These are phyloP conservation scores for Mediolabrus comicus DNA, from an alignment of 108 stramenopile species.

Conservation along the genomic window DNA sequence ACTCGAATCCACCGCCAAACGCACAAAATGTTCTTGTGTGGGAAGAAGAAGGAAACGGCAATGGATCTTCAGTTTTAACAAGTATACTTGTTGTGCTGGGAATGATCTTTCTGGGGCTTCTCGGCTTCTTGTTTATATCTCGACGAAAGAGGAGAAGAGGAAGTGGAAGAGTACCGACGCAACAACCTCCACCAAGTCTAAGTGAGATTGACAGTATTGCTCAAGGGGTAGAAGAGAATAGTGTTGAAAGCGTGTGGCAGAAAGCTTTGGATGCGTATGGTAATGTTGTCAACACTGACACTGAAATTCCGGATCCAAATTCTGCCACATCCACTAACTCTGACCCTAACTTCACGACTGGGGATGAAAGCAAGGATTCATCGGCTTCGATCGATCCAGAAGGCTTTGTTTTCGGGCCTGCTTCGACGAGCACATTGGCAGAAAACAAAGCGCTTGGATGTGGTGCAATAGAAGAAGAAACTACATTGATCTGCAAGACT, in stretches of 20 bases:
- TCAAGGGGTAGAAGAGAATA: slow-evolving; percentile 18
- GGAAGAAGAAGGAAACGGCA: neutral
- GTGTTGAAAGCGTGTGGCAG: slow-evolving; percentile 14
- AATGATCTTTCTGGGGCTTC: neutral
- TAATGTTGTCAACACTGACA: neutral
- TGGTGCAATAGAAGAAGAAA: neutral
- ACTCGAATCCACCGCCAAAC: neutral
- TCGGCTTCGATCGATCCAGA: neutral
- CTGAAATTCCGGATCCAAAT: neutral
- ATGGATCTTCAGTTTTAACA: slow-evolving; percentile 8
- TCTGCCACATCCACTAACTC: neutral
- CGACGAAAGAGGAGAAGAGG: neutral
- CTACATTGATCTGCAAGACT: no score
- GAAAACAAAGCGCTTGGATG: neutral
- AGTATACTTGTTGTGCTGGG: slow-evolving; percentile 5
- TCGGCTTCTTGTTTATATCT: slow-evolving; percentile 5
- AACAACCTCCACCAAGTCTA: neutral
- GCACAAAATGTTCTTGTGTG: neutral
- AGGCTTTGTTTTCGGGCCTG: neutral
- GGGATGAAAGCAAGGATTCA: neutral
- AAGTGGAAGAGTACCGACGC: neutral
- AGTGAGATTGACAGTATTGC: neutral
- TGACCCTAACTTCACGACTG: no score
- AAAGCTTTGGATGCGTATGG: slow-evolving; percentile 17
- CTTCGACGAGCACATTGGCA: neutral